Conservation (phyloP, 371 early-diverging fungal species). For the Apophysomyces trapeziformis region DNA sequence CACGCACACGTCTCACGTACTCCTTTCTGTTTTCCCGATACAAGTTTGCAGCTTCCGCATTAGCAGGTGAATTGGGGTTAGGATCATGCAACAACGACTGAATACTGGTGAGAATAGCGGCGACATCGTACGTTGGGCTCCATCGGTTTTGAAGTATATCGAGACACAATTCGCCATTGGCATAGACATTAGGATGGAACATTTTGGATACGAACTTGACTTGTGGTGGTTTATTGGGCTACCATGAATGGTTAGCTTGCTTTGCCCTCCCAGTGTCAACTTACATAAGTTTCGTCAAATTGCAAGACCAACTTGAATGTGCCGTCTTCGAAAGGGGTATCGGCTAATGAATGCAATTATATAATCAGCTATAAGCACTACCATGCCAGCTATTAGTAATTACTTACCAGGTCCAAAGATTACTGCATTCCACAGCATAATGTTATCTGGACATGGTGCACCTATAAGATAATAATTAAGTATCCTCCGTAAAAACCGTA, state of each 20-base stretch:
- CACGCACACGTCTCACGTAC: slow-evolving; percentile 92
- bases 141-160: slow-evolving; percentile 99
- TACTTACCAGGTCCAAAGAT: slow-evolving; percentile 94
- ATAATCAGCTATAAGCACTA: slow-evolving; percentile 13
- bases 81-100: slow-evolving; percentile 99
- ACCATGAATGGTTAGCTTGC: not conserved
- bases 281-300: slow-evolving; percentile 95
- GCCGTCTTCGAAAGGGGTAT: slow-evolving; percentile 99
- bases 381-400: not conserved
- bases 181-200: slow-evolving; percentile 99
- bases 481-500: not conserved
- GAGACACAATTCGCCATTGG: slow-evolving; percentile 98
- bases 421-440: slow-evolving; percentile 97
- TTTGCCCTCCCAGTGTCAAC: slow-evolving; percentile 7
- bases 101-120: slow-evolving; percentile 95
- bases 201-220: slow-evolving; percentile 97
- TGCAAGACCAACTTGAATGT: slow-evolving; percentile 96
- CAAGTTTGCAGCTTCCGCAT: slow-evolving; percentile 97
- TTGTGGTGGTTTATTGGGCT: slow-evolving; percentile 98
- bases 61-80: slow-evolving; percentile 98
- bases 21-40: slow-evolving; percentile 94
- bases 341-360: slow-evolving; percentile 56
- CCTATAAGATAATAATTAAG: slow-evolving; percentile 69
- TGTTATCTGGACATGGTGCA: slow-evolving; percentile 95
- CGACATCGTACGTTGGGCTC: slow-evolving; percentile 97